Percentiles rank a stretch among this genome's conserved stretches.
Conservation (phyloP, 192 early-diverging fungal genomes). For the Coemansia sp. region DNA sequence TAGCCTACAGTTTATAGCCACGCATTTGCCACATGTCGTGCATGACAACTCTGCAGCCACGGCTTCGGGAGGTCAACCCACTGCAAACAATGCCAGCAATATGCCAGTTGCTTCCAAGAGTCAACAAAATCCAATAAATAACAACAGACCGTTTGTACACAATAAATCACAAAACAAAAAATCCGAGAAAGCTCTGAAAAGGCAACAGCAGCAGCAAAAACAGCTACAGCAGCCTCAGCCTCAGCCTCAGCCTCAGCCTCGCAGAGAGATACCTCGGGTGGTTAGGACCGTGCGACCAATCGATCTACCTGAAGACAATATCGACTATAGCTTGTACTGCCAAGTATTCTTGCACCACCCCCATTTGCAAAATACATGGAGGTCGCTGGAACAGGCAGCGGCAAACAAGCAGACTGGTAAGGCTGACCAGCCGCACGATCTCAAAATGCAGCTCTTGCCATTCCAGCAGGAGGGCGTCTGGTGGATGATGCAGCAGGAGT, state of each 20-base stretch:
- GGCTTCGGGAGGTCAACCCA: neutral
- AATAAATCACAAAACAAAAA: too few species aligned
- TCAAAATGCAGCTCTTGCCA: slow-evolving; percentile 77
- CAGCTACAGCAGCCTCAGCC: slow-evolving; percentile 18
- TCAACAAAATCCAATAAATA: too few species aligned
- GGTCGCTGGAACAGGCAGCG: slow-evolving; percentile 10
- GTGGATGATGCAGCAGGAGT: slow-evolving; percentile 76
- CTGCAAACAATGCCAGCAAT: too few species aligned
- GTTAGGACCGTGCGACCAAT: slow-evolving; percentile 12
- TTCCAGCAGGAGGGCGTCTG: slow-evolving; percentile 85
- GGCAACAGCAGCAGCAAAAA: neutral
- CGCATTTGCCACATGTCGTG: too few species aligned
- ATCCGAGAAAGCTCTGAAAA: neutral
- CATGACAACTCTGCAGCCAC: too few species aligned
- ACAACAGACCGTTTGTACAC: too few species aligned
- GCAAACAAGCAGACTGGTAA: neutral
- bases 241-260: slow-evolving; percentile 15
- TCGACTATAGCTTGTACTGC: slow-evolving; percentile 42
- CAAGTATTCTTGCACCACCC: slow-evolving; percentile 39
- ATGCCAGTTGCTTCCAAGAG: too few species aligned
- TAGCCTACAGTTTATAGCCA: too few species aligned
- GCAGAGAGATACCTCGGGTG: slow-evolving; percentile 22
- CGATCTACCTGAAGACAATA: slow-evolving; percentile 18
- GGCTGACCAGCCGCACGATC: slow-evolving; percentile 63
- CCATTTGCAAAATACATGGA: slow-evolving; percentile 40